Evolutionary conservation across 441 rosid species (phyloP), one percentile per base, ranked within the genome.

Genomic region (Euphorbia celastroides): DNA sequence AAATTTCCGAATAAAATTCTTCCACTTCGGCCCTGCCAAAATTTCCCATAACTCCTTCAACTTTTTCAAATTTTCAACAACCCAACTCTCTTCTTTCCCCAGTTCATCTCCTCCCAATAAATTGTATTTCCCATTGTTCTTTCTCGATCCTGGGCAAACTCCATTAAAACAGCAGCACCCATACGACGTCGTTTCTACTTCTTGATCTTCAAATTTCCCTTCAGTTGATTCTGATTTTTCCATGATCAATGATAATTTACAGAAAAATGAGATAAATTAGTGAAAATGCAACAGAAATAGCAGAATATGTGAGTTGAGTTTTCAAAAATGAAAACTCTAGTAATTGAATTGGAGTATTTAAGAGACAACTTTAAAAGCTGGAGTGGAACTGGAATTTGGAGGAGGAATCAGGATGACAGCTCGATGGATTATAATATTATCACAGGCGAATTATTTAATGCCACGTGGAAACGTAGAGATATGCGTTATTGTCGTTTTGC

Each of bases 11-110:
- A 87, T 80, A 13, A 84, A 76, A 64, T 77, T 83, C 82, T 89
- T 92, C 91, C 91, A 85, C 65, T 62, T 85, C 0, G 91, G 88
- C 28, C 87, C 86, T 11, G 88, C 85, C 22, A 82, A 59, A 23
- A 75, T 54, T 66, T 86, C 92, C 0, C 93, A 86, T 0, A 82
- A 46, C 57, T 80, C 86, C 46, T 72, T 78, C 1, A 78, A n/a
- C 61, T 68, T 68, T 81, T 75, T 87, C 7, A 66, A 69, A 64
- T 74, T 84, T 59, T 50, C 74, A 52, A 25, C 60, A 32, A 71
- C 9, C 90, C 84, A 82, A 0, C 67, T 74, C 19, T 70, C 85
- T 46, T 54, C 25, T 0, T 62, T 2, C 19, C 51, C 57, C 8
- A 19, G 63, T 82, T 67, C 67, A 6, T 67, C 74, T 50, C 66